phyloP scores from a whole-genome alignment of 2,329 filamentous ascomycete genomes.

The Nothopassalora personata region DNA sequence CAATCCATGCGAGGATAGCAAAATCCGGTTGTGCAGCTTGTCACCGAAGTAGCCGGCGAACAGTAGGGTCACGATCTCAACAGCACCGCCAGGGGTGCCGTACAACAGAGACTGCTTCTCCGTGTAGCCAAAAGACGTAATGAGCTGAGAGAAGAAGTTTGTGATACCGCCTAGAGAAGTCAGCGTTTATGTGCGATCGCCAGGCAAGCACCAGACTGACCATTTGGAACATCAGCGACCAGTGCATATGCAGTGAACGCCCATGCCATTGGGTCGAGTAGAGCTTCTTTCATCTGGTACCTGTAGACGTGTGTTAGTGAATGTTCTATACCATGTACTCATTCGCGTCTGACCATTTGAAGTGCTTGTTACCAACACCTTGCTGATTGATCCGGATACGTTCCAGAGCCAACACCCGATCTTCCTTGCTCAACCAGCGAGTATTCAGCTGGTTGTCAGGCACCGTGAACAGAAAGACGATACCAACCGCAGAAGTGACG shows the following conservation, averaged over 20 bases:
- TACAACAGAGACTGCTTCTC: constrained; percentile 58
- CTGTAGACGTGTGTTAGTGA: not conserved
- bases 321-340: not conserved
- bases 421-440: constrained; percentile 59
- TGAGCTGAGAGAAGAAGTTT: constrained; percentile 59
- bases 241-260: constrained; percentile 55
- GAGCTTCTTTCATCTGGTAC: constrained; percentile 58
- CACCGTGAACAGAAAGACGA: constrained; percentile 43
- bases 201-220: constrained; percentile 21
- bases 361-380: constrained; percentile 57
- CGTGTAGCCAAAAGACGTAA: constrained; percentile 61
- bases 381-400: constrained; percentile 70
- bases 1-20: constrained; percentile 51
- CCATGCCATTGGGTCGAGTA: constrained; percentile 56
- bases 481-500: constrained; percentile 38
- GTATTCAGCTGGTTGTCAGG: constrained; percentile 59
- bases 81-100: constrained; percentile 59
- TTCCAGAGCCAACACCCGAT: constrained; percentile 64
- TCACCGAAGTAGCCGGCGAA: constrained; percentile 54
- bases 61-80: constrained; percentile 58
- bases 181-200: not conserved
- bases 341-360: constrained; percentile 19
- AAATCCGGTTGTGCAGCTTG: constrained; percentile 51
- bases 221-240: constrained; percentile 54
- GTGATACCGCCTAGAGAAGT: constrained; percentile 42